Conservation (phyloP, 2,329 filamentous ascomycete species). For the Dactylellina sp. region DNA sequence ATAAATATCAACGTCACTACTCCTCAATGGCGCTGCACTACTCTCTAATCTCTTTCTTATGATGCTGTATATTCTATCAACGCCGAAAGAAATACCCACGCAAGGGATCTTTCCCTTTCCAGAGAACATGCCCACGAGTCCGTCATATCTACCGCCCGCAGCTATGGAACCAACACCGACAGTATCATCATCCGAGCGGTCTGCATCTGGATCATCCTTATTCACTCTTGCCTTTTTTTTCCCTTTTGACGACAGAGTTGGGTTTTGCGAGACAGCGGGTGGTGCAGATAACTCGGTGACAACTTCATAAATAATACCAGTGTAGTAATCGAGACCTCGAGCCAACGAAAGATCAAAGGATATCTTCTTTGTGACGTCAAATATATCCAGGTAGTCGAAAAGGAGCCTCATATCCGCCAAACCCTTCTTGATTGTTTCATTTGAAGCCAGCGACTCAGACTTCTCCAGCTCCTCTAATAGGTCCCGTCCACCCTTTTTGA, state of each 20-base stretch:
- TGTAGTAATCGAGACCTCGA: slow-evolving; percentile 92
- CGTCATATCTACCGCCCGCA: slow-evolving; percentile 90
- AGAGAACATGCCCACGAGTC: slow-evolving; percentile 92
- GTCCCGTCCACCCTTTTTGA: slow-evolving; percentile 75
- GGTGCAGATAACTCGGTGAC: slow-evolving; percentile 82
- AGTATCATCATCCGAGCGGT: slow-evolving; percentile 81
- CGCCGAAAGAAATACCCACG: slow-evolving; percentile 90
- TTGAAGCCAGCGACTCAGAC: slow-evolving; percentile 76
- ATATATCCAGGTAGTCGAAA: slow-evolving; percentile 83
- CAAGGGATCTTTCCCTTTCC: slow-evolving; percentile 88
- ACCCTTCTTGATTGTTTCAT: slow-evolving; percentile 81
- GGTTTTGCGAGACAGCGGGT: slow-evolving; percentile 61
- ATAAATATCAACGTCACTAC: slow-evolving; percentile 86
- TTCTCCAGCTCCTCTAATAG: slow-evolving; percentile 77
- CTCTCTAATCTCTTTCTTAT: slow-evolving; percentile 80
- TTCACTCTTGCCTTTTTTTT: slow-evolving; percentile 68
- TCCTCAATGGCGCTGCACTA: slow-evolving; percentile 69
- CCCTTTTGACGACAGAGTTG: slow-evolving; percentile 65
- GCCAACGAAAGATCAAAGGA: slow-evolving; percentile 92
- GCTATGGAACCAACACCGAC: slow-evolving; percentile 88
- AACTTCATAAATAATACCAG: slow-evolving; percentile 89
- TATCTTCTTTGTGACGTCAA: slow-evolving; percentile 77
- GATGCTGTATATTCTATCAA: slow-evolving; percentile 94
- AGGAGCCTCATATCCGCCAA: slow-evolving; percentile 83
- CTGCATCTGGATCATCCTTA: slow-evolving; percentile 70